Conservation (phyloP, 129 eudicot genomes). For the Gnaphalium uliginosum region DNA sequence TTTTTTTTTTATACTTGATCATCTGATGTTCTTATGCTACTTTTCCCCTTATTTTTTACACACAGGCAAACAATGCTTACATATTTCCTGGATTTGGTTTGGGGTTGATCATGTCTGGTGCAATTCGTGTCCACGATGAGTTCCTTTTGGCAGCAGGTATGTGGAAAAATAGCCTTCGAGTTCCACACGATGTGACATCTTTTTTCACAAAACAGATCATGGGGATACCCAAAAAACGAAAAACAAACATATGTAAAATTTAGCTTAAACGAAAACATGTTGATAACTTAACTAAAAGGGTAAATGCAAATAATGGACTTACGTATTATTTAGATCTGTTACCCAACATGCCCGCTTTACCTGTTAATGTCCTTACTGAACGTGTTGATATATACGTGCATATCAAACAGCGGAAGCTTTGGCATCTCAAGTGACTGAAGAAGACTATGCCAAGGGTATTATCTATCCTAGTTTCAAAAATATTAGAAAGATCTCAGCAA, state of each 20-base stretch:
- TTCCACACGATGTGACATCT: neutral
- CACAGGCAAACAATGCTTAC: slow-evolving; percentile 94
- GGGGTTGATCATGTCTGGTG: slow-evolving; percentile 95
- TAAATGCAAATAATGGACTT: no score
- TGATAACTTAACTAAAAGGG: no score
- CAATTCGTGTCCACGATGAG: slow-evolving; percentile 83
- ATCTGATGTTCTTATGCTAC: neutral
- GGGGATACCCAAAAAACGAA: neutral
- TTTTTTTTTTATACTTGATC: neutral
- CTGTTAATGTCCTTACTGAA: neutral
- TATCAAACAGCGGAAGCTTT: slow-evolving; percentile 71
- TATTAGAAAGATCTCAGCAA: slow-evolving; percentile 74
- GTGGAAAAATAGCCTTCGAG: slow-evolving; percentile 22
- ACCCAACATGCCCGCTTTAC: neutral
- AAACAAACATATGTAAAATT: neutral
- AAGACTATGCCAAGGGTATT: slow-evolving; percentile 69
- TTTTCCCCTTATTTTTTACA: neutral
- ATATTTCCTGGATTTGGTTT: slow-evolving; percentile 96
- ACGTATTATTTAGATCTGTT: no score
- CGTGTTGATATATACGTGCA: neutral
- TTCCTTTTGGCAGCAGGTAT: slow-evolving; percentile 93
- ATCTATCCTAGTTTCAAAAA: slow-evolving; percentile 74
- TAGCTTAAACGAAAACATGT: no score
- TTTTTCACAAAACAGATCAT: no score
- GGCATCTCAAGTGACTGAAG: slow-evolving; percentile 78